Evolutionary conservation across 768 basidiomycete species (phyloP), one percentile per base, ranked within the genome.

Genomic region (Rhizopogon vinicolor): DNA sequence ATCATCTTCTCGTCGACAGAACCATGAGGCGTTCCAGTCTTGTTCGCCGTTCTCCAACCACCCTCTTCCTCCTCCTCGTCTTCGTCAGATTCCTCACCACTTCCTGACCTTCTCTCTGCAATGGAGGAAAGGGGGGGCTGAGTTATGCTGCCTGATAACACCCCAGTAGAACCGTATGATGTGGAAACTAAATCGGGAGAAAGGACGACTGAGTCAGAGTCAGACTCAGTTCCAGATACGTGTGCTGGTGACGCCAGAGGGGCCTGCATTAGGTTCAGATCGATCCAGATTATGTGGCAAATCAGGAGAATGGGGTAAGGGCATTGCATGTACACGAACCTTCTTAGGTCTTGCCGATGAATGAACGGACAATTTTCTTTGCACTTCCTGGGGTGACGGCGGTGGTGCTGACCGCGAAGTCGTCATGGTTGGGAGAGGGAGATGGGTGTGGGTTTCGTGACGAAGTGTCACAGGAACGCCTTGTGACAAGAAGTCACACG

Each of bases 341-440:
- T 77, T 79, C 68, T 75, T 72, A 55, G 78, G 79, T 64, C 74
- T 79, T 35, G 82, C 74, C 3, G 76, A 77, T 0, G 86, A 83
- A 62, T 87, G 86, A 18, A 91, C 80, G 3, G 90, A 92, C 6
- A 95, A 82, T 67, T 93, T 94, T 60, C 91, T 79, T 55, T 89
- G 81, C 16, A 95, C 83, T 74, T 95, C 93, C 68, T 92, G 91
- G 14, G 87, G 85, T 12, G 92, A 86, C 7, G 91, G 93, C 5
- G 91, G 88, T 13, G 87, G 53, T 41, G 63, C 70, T 44, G 66
- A 49, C 44, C 70, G 66, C 52, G 62, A 58, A 45, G 65, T 70
- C 33, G 39, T 58, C 51, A 29, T 46, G 58, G 61, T 35, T 50
- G 41, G 59, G 49, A 54, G 40, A 44, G 41, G 44, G 49, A 57